These are phyloP conservation scores for Leishmania tarentolae DNA, from an alignment of 208 protist genomes.

Conservation along the genomic window DNA sequence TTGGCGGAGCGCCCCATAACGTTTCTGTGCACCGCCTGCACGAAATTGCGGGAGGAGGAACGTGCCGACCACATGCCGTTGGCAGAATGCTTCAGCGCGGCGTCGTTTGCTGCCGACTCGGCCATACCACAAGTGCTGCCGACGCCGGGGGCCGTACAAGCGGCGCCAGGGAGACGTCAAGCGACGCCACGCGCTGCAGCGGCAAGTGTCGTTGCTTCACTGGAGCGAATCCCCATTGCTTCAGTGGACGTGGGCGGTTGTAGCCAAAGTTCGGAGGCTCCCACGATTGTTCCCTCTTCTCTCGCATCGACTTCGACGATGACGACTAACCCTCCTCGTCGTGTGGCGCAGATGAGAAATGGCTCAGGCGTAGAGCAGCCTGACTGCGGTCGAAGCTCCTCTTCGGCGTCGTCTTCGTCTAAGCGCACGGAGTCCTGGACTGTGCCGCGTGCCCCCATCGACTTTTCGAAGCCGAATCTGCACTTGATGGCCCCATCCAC, in stretches of 20 bases:
- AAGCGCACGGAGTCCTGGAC: not conserved
- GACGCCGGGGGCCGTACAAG: not conserved
- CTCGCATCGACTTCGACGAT: not conserved
- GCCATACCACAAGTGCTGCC: not conserved
- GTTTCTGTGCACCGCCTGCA: slow-evolving; percentile 68
- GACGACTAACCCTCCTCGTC: not conserved
- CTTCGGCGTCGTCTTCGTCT: not conserved
- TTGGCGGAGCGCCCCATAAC: slow-evolving; percentile 63
- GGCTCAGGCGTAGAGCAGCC: not conserved
- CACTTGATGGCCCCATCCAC: not conserved
- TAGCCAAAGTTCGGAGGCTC: not conserved
- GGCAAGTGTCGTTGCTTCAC: not conserved
- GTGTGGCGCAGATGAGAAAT: not conserved
- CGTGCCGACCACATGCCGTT: not conserved
- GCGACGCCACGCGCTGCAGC: not conserved
- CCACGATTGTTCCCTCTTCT: not conserved
- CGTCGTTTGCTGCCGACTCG: not conserved
- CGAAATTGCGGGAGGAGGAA: slow-evolving; percentile 32
- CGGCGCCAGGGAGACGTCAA: not conserved
- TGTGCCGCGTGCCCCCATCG: slow-evolving; percentile 7
- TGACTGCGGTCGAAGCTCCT: no score
- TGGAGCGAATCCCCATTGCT: not conserved
- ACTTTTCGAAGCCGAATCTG: slow-evolving; percentile 40
- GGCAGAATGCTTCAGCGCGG: not conserved
- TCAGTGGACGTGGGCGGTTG: not conserved